Percentiles rank a stretch among this genome's conserved stretches.
Conservation (phyloP, 305 asterid genomes). For the Plantago rigida region DNA sequence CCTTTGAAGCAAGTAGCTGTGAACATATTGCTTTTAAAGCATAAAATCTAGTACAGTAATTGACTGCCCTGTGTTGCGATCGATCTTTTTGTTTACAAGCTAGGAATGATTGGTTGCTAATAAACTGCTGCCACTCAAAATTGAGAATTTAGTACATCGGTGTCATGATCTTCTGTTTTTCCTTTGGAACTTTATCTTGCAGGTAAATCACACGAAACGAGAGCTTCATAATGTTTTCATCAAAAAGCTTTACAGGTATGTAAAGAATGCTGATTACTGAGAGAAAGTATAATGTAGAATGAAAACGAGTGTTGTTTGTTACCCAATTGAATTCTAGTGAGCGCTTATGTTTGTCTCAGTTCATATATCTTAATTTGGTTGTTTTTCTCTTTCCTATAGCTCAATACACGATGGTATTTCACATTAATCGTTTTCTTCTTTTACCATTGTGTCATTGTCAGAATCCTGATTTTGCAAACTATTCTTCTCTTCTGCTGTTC, state of each 20-base stretch:
- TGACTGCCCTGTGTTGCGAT: not conserved
- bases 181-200: conserved; percentile 15
- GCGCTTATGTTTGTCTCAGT: not conserved
- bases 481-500: too few species aligned
- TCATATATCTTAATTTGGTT: not conserved
- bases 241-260: conserved; percentile 82
- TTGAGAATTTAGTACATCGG: not conserved
- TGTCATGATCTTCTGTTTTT: conserved; percentile 17
- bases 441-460: too few species aligned
- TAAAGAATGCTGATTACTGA: not conserved
- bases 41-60: not conserved
- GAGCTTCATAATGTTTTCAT: conserved; percentile 90
- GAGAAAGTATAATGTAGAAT: conserved; percentile 11
- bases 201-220: conserved; percentile 94
- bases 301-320: conserved; percentile 3
- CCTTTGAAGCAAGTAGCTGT: not conserved
- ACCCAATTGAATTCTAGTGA: conserved; percentile 11
- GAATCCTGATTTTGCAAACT: too few species aligned
- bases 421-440: too few species aligned
- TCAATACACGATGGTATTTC: not conserved
- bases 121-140: not conserved
- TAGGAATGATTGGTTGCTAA: conserved; percentile 6
- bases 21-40: not conserved
- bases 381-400: not conserved
- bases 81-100: not conserved